phyloP scores from a whole-genome alignment of 805 yeast species.

The Candida arabinofermentans region DNA sequence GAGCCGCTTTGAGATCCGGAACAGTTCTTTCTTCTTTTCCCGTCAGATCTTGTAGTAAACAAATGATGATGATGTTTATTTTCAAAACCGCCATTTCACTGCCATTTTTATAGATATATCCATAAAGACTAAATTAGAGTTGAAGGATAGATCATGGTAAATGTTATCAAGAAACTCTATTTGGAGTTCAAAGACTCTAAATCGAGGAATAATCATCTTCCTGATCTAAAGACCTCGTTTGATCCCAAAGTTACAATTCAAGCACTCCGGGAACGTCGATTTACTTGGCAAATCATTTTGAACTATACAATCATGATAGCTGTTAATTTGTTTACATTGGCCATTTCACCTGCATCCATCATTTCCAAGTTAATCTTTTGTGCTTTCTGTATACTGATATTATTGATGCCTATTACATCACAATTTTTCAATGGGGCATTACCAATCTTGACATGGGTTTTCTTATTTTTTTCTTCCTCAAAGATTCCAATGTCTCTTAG shows the following conservation, averaged over 20 bases:
- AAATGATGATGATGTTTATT: no score
- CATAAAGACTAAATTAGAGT: no score
- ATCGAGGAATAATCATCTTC: constrained; percentile 9
- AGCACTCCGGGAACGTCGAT: constrained; percentile 3
- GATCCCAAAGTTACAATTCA: constrained; percentile 11
- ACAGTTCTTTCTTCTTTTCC: no score
- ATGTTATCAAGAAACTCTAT: constrained; percentile 6
- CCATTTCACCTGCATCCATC: constrained; percentile 19
- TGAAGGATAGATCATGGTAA: constrained; percentile 2
- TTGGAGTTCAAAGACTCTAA: constrained; percentile 14
- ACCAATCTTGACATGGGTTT: constrained; percentile 86
- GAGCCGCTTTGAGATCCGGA: background rate
- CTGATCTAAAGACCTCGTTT: constrained; percentile 9
- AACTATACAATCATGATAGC: constrained; percentile 19
- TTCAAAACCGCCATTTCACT: no score
- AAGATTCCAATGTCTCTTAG: constrained; percentile 70
- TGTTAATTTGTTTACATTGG: constrained; percentile 22
- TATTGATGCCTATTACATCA: constrained; percentile 68
- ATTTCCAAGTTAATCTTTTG: constrained; percentile 15
- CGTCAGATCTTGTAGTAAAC: no score
- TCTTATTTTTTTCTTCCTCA: constrained; percentile 73
- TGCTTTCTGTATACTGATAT: constrained; percentile 18
- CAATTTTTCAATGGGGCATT: constrained; percentile 82
- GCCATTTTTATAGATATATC: no score
- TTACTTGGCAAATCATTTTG: constrained; percentile 5